Base-by-base conservation (phyloP, 2,329 filamentous ascomycete genomes). In the Calonectria crousiana region DNA sequence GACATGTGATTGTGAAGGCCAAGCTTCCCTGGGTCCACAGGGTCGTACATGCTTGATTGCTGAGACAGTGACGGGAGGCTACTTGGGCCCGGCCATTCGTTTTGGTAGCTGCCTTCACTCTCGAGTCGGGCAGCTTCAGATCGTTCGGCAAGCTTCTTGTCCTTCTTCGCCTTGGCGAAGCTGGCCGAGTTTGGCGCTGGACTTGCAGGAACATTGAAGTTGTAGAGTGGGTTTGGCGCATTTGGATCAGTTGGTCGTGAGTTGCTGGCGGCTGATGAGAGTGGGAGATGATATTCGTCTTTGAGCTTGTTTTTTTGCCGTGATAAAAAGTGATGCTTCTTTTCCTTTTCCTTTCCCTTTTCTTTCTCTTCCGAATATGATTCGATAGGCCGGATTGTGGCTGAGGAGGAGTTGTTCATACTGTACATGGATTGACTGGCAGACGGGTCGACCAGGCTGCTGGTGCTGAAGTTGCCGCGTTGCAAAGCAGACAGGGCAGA, bases 81-180 rank as follows among this genome's bases (percentile, higher is more conserved):
- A 69, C 88, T 88, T 1, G 90, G 87, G 2, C 88, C 90, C 3
- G 89, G 85, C 89, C 90, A 92, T 67, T 91, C 86, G 32, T 82
- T 82, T 56, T 83, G 81, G 26, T 86, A 72, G 30, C 82, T 83
- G 77, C 86, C 85, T 86, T 90, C 89, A 75, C 85, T 92, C 73
- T 92, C 89, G 44, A 91, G 84, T 16, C 87, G 86, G 74, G 83
- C 85, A 74, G 83, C 85, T 9, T 87, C 83, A 71, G 86, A 89
- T 77, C 92, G 92, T 76, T 95, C 93, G 75, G 94, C 93, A 78
- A 93, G 93, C 83, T 93, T 94, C 87, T 96, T 98, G 82, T 98
- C 95, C 73, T 94, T 96, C 81, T 97, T 94, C 4, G 93, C 94
- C 85, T 97, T 97, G 47, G 93, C 89, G 82, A 98, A 98, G 38